A percentile compares a stretch with the other conserved stretches of the same genome.
Conservation (phyloP, 495 filamentous ascomycete genomes). For the Tetracladium setigerum region DNA sequence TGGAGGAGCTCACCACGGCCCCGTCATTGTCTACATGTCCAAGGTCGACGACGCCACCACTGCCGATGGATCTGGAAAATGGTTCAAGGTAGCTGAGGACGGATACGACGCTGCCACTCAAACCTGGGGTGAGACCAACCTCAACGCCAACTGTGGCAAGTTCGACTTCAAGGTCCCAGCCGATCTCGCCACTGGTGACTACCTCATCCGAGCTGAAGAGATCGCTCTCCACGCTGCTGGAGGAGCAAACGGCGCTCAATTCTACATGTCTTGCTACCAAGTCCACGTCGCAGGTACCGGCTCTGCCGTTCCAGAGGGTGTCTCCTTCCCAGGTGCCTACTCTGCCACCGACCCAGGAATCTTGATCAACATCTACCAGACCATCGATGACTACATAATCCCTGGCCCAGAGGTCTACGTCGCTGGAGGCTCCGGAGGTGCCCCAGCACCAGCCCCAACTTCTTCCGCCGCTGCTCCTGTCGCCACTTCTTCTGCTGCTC, state of each 20-base stretch:
- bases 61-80: conserved; percentile 22
- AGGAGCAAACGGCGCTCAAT: conserved; percentile 36
- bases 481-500: conserved; percentile 11
- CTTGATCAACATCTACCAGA: conserved; percentile 45
- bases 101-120: conserved; percentile 8
- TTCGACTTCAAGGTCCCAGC: conserved; percentile 36
- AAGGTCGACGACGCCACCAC: conserved; percentile 44
- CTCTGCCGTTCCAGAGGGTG: conserved; percentile 34
- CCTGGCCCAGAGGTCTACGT: conserved; percentile 39
- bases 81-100: conserved; percentile 14
- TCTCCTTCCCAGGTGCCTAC: conserved; percentile 49
- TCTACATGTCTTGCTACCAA: conserved; percentile 43
- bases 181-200: conserved; percentile 35
- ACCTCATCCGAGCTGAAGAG: conserved; percentile 45
- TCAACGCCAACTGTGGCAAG: conserved; percentile 18
- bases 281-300: conserved; percentile 43
- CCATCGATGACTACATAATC: conserved; percentile 33
- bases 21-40: conserved; percentile 43
- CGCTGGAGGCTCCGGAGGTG: not conserved
- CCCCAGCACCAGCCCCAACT: not conserved
- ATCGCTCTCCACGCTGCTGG: conserved; percentile 40
- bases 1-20: conserved; percentile 39
- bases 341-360: conserved; percentile 43
- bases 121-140: conserved; percentile 12
- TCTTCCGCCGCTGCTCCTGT: conserved; percentile 1